Evolutionary conservation across 2,329 filamentous ascomycete genomes (phyloP).

Genomic region (Thermoascus crustaceus): DNA sequence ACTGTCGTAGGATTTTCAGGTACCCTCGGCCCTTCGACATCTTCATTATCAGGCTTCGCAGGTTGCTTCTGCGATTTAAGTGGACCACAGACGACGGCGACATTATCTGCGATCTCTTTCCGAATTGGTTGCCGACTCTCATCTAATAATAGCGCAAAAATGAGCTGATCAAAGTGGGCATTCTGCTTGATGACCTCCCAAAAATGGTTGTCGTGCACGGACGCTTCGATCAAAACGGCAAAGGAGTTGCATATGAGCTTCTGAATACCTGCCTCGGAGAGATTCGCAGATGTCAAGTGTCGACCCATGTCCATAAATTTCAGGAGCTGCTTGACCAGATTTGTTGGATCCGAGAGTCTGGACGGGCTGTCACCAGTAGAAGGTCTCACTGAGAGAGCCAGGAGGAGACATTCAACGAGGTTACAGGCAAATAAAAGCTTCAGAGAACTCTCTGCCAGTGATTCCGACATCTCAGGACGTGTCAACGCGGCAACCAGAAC

Average conservation of each 20-base stretch:
- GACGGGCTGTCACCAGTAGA: constrained; percentile 14
- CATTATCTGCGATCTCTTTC: constrained; percentile 30
- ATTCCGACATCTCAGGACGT: constrained; percentile 46
- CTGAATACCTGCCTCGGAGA: constrained; percentile 16
- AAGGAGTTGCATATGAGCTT: constrained; percentile 38
- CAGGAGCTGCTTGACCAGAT: constrained; percentile 29
- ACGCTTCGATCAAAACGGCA: constrained; percentile 42
- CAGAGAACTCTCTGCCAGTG: constrained; percentile 37
- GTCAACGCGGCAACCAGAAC: constrained; percentile 55
- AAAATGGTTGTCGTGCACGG: constrained; percentile 38
- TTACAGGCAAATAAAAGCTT: constrained; percentile 45
- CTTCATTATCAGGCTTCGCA: constrained; percentile 11
- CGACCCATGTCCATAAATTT: constrained; percentile 25
- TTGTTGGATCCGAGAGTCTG: constrained; percentile 26
- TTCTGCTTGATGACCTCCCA: constrained; percentile 38
- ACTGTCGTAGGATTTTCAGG: constrained; percentile 23
- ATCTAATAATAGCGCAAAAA: constrained; percentile 36
- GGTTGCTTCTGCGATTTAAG: constrained; percentile 23
- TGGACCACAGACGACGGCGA: constrained; percentile 29
- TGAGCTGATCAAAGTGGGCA: constrained; percentile 27
- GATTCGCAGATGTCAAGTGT: constrained; percentile 7
- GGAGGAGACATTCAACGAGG: constrained; percentile 50
- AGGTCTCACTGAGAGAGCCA: constrained; percentile 47
- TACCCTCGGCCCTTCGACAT: constrained; percentile 8
- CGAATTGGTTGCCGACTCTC: constrained; percentile 35